phyloP scores from a whole-genome alignment of 2,329 filamentous ascomycete species.

The Phaeoacremonium minimum region DNA sequence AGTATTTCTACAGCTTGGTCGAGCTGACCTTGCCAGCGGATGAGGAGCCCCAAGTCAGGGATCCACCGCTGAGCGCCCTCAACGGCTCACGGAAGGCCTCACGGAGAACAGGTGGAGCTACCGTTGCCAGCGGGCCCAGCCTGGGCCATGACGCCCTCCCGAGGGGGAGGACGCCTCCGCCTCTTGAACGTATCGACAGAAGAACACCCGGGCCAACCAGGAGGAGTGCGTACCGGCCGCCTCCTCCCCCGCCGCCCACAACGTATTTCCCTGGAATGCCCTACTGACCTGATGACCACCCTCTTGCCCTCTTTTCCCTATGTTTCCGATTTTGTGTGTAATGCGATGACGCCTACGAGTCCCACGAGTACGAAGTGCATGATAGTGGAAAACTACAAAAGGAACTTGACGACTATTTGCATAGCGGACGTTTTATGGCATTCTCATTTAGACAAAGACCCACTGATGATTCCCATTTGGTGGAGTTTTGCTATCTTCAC shows the following conservation, averaged over 20 bases:
- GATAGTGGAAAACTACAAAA: background rate
- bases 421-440: background rate
- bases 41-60: slow-evolving; percentile 52
- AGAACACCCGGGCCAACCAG: slow-evolving; percentile 29
- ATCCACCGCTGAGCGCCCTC: slow-evolving; percentile 55
- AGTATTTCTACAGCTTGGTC: slow-evolving; percentile 74
- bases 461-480: too few relatives aligned
- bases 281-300: background rate
- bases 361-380: too few relatives aligned
- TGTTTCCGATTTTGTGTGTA: background rate
- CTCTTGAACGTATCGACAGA: slow-evolving; percentile 25
- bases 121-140: slow-evolving; percentile 30
- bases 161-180: slow-evolving; percentile 32
- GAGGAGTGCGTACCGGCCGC: slow-evolving; percentile 15
- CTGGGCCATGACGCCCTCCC: slow-evolving; percentile 21
- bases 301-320: background rate
- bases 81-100: slow-evolving; percentile 41
- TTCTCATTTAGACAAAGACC: too few relatives aligned
- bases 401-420: background rate
- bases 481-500: background rate
- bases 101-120: slow-evolving; percentile 30
- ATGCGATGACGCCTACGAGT: background rate
- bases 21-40: slow-evolving; percentile 62
- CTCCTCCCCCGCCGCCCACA: slow-evolving; percentile 14
- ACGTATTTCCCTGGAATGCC: slow-evolving; percentile 9